Conservation (phyloP, 441 rosid species). For the Gossypium gossypioides region DNA sequence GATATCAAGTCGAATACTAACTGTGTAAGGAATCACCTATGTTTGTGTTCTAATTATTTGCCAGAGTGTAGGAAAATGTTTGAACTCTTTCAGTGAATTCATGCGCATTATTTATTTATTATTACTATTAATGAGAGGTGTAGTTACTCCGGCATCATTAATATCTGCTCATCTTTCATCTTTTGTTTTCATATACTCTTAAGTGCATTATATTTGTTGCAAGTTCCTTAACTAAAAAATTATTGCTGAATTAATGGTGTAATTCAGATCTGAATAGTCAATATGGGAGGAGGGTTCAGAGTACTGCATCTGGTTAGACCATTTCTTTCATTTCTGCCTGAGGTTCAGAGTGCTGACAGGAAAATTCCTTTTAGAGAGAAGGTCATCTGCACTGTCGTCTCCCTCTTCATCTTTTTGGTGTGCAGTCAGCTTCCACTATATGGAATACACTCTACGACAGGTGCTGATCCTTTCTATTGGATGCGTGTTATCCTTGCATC, state of each 20-base stretch:
- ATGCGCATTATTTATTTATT: background rate
- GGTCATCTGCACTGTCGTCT: constrained; percentile 57
- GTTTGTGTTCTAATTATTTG: background rate
- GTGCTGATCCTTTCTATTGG: constrained; percentile 72
- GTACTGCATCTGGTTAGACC: constrained; percentile 65
- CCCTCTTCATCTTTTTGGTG: constrained; percentile 61
- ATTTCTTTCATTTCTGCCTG: constrained; percentile 36
- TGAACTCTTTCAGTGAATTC: background rate
- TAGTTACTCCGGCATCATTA: background rate
- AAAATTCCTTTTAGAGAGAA: constrained; percentile 63
- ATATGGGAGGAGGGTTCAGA: constrained; percentile 60
- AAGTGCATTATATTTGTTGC: background rate
- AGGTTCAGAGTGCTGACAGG: constrained; percentile 44
- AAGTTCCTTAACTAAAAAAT: background rate
- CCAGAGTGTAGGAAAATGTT: background rate
- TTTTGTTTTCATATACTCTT: background rate
- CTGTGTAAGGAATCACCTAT: background rate
- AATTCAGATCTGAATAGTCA: background rate
- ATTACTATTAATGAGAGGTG: background rate
- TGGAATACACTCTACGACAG: constrained; percentile 60
- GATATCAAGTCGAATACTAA: background rate
- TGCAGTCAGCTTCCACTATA: constrained; percentile 78
- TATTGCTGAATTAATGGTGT: constrained; percentile 1
- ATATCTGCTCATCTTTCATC: background rate
- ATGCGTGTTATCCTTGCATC: constrained; percentile 73